These are phyloP conservation scores for Fusarium sacchari DNA, from an alignment of 2,329 filamentous ascomycete species.

Conservation along the genomic window DNA sequence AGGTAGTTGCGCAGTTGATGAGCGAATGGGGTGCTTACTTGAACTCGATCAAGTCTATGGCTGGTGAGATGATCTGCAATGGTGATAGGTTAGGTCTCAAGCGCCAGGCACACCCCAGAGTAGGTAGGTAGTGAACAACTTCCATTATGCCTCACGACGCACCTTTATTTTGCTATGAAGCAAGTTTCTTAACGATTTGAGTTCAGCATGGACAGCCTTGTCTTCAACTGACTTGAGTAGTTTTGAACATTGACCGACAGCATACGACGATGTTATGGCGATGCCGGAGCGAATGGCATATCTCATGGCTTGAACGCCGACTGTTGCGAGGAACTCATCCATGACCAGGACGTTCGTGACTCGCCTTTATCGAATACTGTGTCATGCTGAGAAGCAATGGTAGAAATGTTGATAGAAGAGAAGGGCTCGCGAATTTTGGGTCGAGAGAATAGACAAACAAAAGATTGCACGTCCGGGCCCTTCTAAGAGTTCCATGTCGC, in stretches of 20 bases:
- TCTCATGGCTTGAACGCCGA: conserved; percentile 81
- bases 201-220: conserved; percentile 72
- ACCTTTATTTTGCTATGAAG: conserved; percentile 89
- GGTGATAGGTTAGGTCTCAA: conserved; percentile 12
- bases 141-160: not conserved
- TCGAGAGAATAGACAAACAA: not conserved
- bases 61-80: conserved; percentile 81
- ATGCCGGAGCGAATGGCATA: conserved; percentile 92
- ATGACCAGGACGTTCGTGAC: conserved; percentile 57
- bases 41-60: conserved; percentile 91
- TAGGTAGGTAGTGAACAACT: too few species aligned
- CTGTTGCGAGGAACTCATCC: conserved; percentile 70
- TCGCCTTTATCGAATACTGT: not conserved
- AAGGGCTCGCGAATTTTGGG: not conserved
- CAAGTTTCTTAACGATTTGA: conserved; percentile 75
- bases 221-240: conserved; percentile 82
- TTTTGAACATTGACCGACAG: conserved; percentile 82
- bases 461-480: conserved; percentile 26
- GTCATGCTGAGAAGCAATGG: conserved; percentile 22
- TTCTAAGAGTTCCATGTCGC: conserved; percentile 11
- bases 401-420: not conserved
- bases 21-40: conserved; percentile 64
- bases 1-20: conserved; percentile 9
- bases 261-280: conserved; percentile 84
- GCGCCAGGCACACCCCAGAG: not conserved